Percentiles rank a stretch among this genome's conserved stretches.
Evolutionary conservation across 179 eudicot species (phyloP).

Genomic region (Camellia oleifera): DNA sequence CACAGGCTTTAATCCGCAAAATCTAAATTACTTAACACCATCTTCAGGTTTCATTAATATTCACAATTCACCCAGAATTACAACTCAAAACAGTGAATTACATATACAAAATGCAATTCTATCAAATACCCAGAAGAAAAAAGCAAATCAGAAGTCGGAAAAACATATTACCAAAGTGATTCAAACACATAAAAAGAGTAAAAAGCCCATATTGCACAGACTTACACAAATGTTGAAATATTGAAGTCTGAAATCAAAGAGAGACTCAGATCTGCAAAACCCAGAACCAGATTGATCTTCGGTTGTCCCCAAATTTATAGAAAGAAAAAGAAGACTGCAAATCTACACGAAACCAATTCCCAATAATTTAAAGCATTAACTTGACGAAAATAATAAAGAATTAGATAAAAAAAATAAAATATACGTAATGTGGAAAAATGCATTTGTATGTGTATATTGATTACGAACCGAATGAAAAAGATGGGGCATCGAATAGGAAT

Average conservation of each 20-base stretch:
- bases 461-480: conserved; percentile 18
- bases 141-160: neutral
- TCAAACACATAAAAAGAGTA: neutral
- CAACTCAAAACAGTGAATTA: neutral
- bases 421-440: neutral
- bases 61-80: neutral
- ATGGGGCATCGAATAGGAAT: conserved; percentile 25
- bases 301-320: conserved; percentile 13
- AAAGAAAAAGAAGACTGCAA: neutral
- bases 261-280: conserved; percentile 16
- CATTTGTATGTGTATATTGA: neutral
- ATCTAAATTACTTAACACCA: neutral
- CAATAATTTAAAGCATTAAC: conserved; percentile 3
- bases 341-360: conserved; percentile 12
- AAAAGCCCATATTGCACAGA: neutral
- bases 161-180: neutral
- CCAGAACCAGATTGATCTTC: conserved; percentile 15
- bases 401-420: neutral
- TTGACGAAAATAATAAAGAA: neutral
- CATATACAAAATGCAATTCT: neutral
- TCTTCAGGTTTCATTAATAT: neutral
- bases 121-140: neutral
- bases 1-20: neutral
- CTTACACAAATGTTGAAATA: conserved; percentile 16
- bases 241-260: neutral